A percentile compares a stretch with the other conserved stretches of the same genome.
Conservation (phyloP, 768 basidiomycete genomes). For the Tylopilus sp. region DNA sequence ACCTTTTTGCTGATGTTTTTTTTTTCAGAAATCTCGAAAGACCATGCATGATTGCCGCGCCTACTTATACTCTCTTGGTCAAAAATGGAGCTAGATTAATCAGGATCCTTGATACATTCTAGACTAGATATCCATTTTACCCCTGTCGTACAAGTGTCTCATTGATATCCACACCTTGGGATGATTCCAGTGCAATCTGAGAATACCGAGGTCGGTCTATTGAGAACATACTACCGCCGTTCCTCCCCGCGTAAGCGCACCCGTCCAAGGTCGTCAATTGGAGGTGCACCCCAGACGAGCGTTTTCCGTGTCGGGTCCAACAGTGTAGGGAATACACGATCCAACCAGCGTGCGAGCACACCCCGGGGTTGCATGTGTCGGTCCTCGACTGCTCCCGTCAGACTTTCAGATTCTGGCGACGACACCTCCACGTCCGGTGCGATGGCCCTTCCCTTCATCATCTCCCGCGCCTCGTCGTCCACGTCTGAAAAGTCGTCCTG, state of each 20-base stretch:
- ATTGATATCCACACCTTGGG: neutral
- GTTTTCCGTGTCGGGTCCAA: constrained; percentile 63
- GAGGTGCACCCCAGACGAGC: constrained; percentile 69
- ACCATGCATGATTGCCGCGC: too few species aligned
- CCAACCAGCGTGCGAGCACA: constrained; percentile 42
- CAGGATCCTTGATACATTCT: neutral
- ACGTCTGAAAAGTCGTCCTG: constrained; percentile 91
- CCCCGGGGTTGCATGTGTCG: constrained; percentile 32
- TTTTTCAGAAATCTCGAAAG: neutral
- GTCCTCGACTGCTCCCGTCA: neutral
- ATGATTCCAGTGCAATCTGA: neutral
- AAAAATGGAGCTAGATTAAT: constrained; percentile 7
- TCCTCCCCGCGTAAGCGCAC: constrained; percentile 18
- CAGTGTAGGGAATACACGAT: constrained; percentile 44
- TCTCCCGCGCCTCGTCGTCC: constrained; percentile 69
- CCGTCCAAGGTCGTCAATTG: constrained; percentile 59
- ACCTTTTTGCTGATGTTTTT: neutral
- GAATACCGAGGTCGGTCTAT: neutral
- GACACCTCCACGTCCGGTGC: neutral
- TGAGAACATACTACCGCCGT: neutral
- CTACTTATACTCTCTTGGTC: too few species aligned
- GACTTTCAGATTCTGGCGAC: neutral
- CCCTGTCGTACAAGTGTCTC: neutral
- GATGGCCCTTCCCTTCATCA: constrained; percentile 32
- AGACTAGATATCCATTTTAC: neutral